These are phyloP conservation scores for Nitzschia putrida DNA, from an alignment of 108 stramenopile genomes.

Conservation along the genomic window DNA sequence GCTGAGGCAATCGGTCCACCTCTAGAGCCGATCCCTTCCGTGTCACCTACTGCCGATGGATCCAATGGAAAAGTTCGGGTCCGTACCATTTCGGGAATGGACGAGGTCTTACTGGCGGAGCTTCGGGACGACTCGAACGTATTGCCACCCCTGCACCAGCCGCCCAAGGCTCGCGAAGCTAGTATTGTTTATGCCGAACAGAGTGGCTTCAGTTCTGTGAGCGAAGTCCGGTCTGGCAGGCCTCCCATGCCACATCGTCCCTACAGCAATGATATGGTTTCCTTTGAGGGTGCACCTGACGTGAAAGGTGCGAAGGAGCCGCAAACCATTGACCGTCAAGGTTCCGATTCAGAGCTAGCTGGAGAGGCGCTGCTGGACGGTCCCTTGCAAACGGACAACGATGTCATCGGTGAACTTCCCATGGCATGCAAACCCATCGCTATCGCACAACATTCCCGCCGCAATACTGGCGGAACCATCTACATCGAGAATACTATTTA, in stretches of 20 bases:
- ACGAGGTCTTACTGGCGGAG: conserved; percentile 55
- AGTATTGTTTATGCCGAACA: neutral
- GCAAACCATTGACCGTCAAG: neutral
- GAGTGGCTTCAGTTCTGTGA: no score
- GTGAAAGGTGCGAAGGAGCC: neutral
- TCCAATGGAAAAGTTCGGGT: conserved; percentile 10
- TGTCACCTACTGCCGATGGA: neutral
- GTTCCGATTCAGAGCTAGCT: conserved; percentile 3
- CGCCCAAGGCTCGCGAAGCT: neutral
- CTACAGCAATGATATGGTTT: neutral
- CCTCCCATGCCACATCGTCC: conserved; percentile 30
- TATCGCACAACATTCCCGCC: conserved; percentile 34
- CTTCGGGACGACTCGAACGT: conserved; percentile 22
- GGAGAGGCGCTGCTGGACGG: neutral
- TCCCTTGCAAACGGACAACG: neutral
- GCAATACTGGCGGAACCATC: conserved; percentile 94
- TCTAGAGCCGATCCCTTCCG: conserved; percentile 8
- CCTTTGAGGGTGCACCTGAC: conserved; percentile 29
- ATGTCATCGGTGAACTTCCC: conserved; percentile 5
- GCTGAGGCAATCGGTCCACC: conserved; percentile 6
- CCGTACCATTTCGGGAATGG: conserved; percentile 69
- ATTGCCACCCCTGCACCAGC: neutral
- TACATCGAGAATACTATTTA: conserved; percentile 83
- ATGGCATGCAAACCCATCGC: conserved; percentile 6
- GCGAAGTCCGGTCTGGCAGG: conserved; percentile 11